A percentile compares a stretch with the other conserved stretches of the same genome.
Evolutionary conservation across 1,284 basidiomycete genomes (phyloP).

Genomic region (Stygiomarasmius scandens): DNA sequence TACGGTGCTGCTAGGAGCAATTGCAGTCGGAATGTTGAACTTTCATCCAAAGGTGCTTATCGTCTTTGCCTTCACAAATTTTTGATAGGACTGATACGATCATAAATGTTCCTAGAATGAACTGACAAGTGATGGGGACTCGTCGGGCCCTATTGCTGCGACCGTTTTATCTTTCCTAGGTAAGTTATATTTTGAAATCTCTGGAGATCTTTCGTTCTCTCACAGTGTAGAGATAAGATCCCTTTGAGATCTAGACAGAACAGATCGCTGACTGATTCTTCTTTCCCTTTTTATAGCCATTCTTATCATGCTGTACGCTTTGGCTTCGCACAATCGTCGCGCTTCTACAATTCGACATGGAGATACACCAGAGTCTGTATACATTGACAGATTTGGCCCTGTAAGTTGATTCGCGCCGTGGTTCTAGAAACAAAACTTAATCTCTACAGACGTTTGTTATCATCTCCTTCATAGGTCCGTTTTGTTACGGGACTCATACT

Average conservation of each 20-base stretch:
- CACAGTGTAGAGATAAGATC: no score
- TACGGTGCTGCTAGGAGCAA: slow-evolving; percentile 2
- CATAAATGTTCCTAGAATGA: neutral
- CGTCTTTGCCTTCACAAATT: neutral
- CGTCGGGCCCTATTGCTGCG: neutral
- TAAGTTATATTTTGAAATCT: neutral
- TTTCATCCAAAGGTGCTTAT: slow-evolving; percentile 2
- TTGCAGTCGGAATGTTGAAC: slow-evolving; percentile 10
- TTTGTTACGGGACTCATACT: no score
- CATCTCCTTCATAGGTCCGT: neutral
- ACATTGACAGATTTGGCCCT: slow-evolving; percentile 3
- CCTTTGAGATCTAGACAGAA: no score
- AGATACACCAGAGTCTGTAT: neutral
- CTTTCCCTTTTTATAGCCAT: neutral
- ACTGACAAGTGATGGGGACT: neutral
- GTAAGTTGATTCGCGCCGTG: neutral
- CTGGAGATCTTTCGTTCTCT: no score
- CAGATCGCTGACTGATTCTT: neutral
- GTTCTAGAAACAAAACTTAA: no score
- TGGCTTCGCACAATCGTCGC: neutral
- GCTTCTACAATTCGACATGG: neutral
- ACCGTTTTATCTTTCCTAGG: neutral
- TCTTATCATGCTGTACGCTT: neutral
- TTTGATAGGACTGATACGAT: no score
- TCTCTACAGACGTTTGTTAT: neutral